These are phyloP conservation scores for Zostera marina DNA, from an alignment of 116 monocot species.

Conservation along the genomic window DNA sequence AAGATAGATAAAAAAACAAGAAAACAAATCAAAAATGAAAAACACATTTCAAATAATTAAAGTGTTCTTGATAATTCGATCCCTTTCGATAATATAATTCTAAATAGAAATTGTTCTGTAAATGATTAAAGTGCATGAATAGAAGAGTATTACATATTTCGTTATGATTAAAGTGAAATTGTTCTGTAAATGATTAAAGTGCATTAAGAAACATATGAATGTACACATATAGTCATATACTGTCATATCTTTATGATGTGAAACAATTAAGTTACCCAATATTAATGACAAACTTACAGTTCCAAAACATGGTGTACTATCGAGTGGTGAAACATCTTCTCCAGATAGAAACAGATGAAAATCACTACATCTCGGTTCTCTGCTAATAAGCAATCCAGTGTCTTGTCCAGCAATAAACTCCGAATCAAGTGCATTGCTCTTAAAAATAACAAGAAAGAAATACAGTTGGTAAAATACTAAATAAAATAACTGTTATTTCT, in stretches of 20 bases:
- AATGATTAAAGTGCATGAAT: background rate
- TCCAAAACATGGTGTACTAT: constrained; percentile 8
- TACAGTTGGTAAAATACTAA: background rate
- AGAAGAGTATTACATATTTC: too few relatives aligned
- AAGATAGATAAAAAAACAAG: background rate
- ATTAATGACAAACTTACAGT: constrained; percentile 17
- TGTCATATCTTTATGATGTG: background rate
- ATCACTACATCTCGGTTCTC: constrained; percentile 19
- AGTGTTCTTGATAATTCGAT: background rate
- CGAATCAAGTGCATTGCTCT: constrained; percentile 12
- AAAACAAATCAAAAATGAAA: background rate
- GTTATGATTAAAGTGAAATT: background rate
- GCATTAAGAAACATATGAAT: background rate
- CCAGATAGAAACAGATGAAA: constrained; percentile 36
- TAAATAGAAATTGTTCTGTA: background rate
- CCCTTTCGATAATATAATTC: background rate
- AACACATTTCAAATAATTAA: background rate
- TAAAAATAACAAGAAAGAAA: constrained; percentile 2
- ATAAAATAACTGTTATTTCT: too few relatives aligned
- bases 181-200: background rate
- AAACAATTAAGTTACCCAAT: background rate
- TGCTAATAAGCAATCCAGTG: constrained; percentile 5
- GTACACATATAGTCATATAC: background rate
- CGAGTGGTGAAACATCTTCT: constrained; percentile 23
- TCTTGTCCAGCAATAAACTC: constrained; percentile 8